A percentile compares a stretch with the other conserved stretches of the same genome.
phyloP scores from a whole-genome alignment of 352 stramenopile genomes.

The Phytophthora agathidicida region DNA sequence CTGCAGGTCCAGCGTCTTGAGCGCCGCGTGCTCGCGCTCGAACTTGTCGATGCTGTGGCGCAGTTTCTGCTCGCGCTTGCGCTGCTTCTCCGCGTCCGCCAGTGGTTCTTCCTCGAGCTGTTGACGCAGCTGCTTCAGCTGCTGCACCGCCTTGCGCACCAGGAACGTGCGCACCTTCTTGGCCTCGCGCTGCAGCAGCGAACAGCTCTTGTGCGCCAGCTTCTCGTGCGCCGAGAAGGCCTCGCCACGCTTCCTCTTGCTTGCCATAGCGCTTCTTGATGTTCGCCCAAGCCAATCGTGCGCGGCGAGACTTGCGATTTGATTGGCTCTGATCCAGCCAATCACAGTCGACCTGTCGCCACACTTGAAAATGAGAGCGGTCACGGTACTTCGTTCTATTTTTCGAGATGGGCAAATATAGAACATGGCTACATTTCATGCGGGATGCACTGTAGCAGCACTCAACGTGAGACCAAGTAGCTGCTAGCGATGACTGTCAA shows the following conservation, averaged over 20 bases:
- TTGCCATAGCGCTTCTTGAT: constrained; percentile 18
- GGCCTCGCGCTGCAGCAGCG: constrained; percentile 71
- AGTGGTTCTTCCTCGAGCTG: constrained; percentile 34
- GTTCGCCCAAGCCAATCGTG: too few species aligned
- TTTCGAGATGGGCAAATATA: constrained; percentile 19
- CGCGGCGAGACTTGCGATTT: too few species aligned
- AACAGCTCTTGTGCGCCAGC: constrained; percentile 74
- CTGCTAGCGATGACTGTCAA: constrained; percentile 25
- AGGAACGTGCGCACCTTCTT: constrained; percentile 79
- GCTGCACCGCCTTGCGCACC: constrained; percentile 68
- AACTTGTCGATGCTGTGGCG: constrained; percentile 42
- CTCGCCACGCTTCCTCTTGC: constrained; percentile 58
- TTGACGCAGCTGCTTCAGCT: constrained; percentile 69
- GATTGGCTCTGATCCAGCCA: too few species aligned
- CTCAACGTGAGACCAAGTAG: too few species aligned
- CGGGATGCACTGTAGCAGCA: too few species aligned
- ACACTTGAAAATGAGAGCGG: too few species aligned
- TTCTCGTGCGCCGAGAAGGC: constrained; percentile 66
- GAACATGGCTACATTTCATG: constrained; percentile 22
- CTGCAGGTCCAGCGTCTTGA: constrained; percentile 66
- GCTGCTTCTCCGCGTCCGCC: constrained; percentile 44
- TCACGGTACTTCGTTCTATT: too few species aligned
- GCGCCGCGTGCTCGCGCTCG: constrained; percentile 57
- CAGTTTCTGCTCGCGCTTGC: constrained; percentile 54
- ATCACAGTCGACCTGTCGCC: too few species aligned